Evolutionary conservation across 106 monocot species (phyloP).

Genomic region (Gastrodia elata): DNA sequence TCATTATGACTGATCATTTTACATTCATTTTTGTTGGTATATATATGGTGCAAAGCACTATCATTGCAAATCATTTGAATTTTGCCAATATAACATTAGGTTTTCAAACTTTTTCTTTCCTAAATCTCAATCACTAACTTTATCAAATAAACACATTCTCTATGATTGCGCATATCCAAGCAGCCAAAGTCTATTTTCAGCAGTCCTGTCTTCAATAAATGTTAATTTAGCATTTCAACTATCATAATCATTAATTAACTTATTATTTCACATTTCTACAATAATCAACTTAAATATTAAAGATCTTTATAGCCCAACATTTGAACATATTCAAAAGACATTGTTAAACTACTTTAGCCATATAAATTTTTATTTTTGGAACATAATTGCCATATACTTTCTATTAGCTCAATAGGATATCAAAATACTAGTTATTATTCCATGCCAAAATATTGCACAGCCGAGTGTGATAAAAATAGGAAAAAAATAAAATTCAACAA

Average conservation of each 20-base stretch:
- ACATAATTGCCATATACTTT: not conserved
- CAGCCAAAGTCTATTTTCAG: not conserved
- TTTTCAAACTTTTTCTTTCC: no score
- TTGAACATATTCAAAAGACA: not conserved
- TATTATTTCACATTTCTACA: not conserved
- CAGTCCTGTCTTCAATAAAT: not conserved
- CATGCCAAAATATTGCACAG: not conserved
- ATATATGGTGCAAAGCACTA: no score
- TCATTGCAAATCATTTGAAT: no score
- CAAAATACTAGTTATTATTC: not conserved
- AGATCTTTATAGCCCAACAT: not conserved
- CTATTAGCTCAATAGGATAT: not conserved
- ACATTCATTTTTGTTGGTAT: no score
- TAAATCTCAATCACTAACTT: no score
- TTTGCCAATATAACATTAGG: no score
- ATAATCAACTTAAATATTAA: not conserved
- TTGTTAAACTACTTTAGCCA: no score
- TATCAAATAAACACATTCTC: no score
- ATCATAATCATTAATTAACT: not conserved
- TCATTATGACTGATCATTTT: no score
- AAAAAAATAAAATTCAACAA: not conserved
- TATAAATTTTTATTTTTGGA: not conserved
- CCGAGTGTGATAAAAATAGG: not conserved
- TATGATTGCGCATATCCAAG: no score
- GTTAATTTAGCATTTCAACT: not conserved